These are phyloP conservation scores for Crucihimalaya himalaica DNA, from an alignment of 345 rosid species.

Conservation along the genomic window DNA sequence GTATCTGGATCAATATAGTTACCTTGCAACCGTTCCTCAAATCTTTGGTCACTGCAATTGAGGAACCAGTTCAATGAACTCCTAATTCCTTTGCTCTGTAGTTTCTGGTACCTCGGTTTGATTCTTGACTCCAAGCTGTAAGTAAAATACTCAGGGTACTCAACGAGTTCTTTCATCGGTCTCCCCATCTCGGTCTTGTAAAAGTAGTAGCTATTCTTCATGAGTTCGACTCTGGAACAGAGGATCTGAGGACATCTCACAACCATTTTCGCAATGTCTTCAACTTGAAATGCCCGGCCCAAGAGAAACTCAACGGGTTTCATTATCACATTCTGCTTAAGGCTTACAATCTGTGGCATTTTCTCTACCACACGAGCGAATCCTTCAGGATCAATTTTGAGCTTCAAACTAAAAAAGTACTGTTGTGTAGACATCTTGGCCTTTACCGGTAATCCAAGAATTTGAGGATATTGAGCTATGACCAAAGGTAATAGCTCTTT, in stretches of 20 bases:
- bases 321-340: constrained; percentile 76
- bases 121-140: constrained; percentile 95
- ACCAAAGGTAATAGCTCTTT: constrained; percentile 59
- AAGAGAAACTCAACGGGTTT: constrained; percentile 79
- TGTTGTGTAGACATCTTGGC: constrained; percentile 88
- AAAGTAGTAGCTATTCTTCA: constrained; percentile 84
- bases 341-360: constrained; percentile 92
- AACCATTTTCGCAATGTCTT: constrained; percentile 73
- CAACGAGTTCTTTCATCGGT: constrained; percentile 76
- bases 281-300: constrained; percentile 60
- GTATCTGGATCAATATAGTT: constrained; percentile 72
- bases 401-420: constrained; percentile 78
- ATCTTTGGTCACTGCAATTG: constrained; percentile 91
- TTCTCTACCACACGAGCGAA: constrained; percentile 74
- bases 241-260: constrained; percentile 82
- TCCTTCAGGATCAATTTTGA: constrained; percentile 82
- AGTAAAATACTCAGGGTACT: constrained; percentile 86
- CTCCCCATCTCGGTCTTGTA: constrained; percentile 87
- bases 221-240: constrained; percentile 59
- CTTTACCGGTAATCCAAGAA: constrained; percentile 79
- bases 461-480: constrained; percentile 79
- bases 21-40: constrained; percentile 76
- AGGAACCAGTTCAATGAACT: constrained; percentile 85
- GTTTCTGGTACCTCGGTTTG: constrained; percentile 76
- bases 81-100: constrained; percentile 74